Base-by-base conservation (phyloP, 2,329 filamentous ascomycete genomes). In the Nannizziopsis arthrosporioides region DNA sequence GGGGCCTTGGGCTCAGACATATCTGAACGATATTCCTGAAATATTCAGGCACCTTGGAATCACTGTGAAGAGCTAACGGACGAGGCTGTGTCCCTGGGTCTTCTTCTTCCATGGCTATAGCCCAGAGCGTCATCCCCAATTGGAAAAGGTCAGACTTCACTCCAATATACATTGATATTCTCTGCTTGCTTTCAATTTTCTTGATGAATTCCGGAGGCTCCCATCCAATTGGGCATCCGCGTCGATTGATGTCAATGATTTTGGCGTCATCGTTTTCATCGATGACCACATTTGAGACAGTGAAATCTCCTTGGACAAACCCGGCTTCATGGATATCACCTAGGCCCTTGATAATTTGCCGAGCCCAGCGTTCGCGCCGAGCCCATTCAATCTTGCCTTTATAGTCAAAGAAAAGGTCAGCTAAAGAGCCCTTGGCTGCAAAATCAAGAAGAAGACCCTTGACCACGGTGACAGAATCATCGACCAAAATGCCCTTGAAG, bases 141-240 rank as follows among this genome's bases (percentile, higher is more conserved):
- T 98, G 92, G 60, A 84, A 98, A 1, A 98, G 73, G 66, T 98
- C 92, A 0, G 90, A 94, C 67, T 98, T 98, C 62, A 95, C 88
- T 10, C 92, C 90, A 61, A 98, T 96, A 61, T 94, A 95, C 82
- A 96, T 94, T 40, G 85, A 84, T 46, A 98, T 89, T 27, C 87
- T 78, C 64, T 95, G 89, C 50, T 85, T 85, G 64, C 82, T 89
- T 55, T 90, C 82, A 52, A 96, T 87, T 48, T 96, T 78, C 5
- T 78, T 77, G 12, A 82, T 83, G 48, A 93, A 84, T 67, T 98
- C 92, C 3, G 92, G 92, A 2, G 92, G 89, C 57, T 98, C 92
- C 92, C 92, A 98, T 18, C 90, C 90, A 3, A 96, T 85, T 0
- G 92, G 92, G 59, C 92, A 98, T n/a, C 92, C 92, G 57, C 92